These are phyloP conservation scores for Anthoceros angustus DNA, from an alignment of 225 moss, liverwort and hornwort genomes.

Conservation along the genomic window DNA sequence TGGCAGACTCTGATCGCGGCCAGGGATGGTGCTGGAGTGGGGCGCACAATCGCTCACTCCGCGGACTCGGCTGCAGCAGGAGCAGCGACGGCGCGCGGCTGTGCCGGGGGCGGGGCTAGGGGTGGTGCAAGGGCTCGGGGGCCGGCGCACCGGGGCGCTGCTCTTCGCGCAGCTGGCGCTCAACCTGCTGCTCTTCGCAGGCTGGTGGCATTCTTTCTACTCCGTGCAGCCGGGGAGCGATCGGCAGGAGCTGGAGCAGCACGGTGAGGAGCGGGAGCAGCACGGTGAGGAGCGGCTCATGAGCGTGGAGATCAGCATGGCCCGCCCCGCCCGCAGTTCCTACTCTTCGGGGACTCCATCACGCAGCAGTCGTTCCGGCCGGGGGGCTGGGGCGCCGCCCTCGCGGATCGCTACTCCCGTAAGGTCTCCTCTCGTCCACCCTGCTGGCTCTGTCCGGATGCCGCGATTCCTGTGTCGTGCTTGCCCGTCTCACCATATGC, in stretches of 20 bases:
- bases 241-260: too few relatives aligned
- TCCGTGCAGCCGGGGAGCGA: not conserved
- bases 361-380: slow-evolving; percentile 30
- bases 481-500: not conserved
- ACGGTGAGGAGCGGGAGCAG: not conserved
- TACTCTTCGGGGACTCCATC: slow-evolving; percentile 40
- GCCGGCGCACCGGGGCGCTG: not conserved
- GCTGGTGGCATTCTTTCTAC: not conserved
- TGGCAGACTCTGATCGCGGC: too few relatives aligned
- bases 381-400: slow-evolving; percentile 25
- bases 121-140: not conserved
- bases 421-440: slow-evolving; percentile 14
- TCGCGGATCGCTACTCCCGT: slow-evolving; percentile 23
- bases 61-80: not conserved
- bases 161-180: not conserved
- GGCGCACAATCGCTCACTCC: not conserved
- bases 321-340: slow-evolving; percentile 17
- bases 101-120: not conserved
- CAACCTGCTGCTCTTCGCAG: not conserved
- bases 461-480: not conserved
- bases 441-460: not conserved
- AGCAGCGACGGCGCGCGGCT: not conserved
- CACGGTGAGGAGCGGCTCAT: slow-evolving; percentile 18
- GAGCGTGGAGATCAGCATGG: slow-evolving; percentile 4
- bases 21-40: not conserved